phyloP scores from a whole-genome alignment of 257 asterid species.

The Scutellaria baicalensis region DNA sequence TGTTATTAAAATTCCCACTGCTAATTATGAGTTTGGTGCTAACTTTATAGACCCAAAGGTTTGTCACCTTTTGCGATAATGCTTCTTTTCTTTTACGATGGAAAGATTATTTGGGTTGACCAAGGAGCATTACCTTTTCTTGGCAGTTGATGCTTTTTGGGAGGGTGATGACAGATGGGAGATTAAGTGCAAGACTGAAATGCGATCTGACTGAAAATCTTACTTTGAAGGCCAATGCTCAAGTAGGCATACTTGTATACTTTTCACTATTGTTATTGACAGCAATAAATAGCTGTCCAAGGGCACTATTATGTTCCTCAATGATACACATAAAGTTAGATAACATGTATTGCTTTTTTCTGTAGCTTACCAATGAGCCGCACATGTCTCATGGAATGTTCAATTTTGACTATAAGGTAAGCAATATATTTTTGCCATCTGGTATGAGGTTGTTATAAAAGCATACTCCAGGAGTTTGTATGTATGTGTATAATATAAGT shows the following conservation, averaged over 20 bases:
- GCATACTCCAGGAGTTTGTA: background rate
- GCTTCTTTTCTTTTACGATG: background rate
- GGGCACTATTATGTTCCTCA: conserved; percentile 10
- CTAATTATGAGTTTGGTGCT: conserved; percentile 95
- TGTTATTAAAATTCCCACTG: conserved; percentile 75
- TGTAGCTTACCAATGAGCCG: conserved; percentile 84
- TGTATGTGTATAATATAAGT: background rate
- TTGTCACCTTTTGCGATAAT: background rate
- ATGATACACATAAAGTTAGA: background rate
- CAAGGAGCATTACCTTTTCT: conserved; percentile 13
- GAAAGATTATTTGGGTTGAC: conserved; percentile 1
- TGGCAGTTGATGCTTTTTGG: conserved; percentile 86
- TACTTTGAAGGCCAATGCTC: conserved; percentile 75
- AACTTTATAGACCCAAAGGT: conserved; percentile 84
- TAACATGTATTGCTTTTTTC: conserved; percentile 10
- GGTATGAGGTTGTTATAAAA: background rate
- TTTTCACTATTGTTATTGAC: conserved; percentile 1
- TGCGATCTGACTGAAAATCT: conserved; percentile 86
- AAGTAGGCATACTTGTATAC: conserved; percentile 37
- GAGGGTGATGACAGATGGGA: conserved; percentile 81
- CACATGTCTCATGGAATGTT: conserved; percentile 93
- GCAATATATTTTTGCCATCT: background rate
- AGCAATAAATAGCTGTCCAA: background rate
- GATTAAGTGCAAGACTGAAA: conserved; percentile 78
- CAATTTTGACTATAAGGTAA: conserved; percentile 94